A percentile compares a stretch with the other conserved stretches of the same genome.
These are phyloP conservation scores for Candida namnaoensis DNA, from an alignment of 805 yeast species.

Conservation along the genomic window DNA sequence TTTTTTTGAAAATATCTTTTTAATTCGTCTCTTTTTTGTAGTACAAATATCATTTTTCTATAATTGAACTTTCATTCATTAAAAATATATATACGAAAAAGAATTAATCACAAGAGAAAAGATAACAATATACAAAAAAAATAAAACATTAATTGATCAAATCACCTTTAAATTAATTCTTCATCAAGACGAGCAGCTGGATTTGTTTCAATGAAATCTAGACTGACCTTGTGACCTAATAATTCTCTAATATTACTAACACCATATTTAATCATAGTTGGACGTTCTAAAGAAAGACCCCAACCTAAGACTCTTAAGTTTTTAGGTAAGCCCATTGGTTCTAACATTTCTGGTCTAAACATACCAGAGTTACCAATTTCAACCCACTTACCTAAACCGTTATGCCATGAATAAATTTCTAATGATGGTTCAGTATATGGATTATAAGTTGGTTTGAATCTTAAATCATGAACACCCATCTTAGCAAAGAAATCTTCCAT, in stretches of 20 bases:
- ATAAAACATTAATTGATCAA: no score
- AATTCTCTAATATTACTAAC: constrained; percentile 94
- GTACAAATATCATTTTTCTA: no score
- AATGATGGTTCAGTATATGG: constrained; percentile 99
- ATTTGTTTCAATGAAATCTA: constrained; percentile 90
- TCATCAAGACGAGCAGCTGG: constrained; percentile 97
- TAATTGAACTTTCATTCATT: no score
- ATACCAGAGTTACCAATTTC: constrained; percentile 99
- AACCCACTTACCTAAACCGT: constrained; percentile 93
- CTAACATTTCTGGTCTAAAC: constrained; percentile 99
- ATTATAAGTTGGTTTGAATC: constrained; percentile 98
- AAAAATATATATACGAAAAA: no score
- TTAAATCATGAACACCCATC: constrained; percentile 93
- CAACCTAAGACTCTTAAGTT: constrained; percentile 92
- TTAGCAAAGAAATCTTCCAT: constrained; percentile 94
- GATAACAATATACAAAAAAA: no score
- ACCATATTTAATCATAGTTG: constrained; percentile 97
- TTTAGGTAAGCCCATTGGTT: constrained; percentile 95
- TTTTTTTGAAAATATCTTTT: no score
- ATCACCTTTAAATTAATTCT: constrained; percentile 26
- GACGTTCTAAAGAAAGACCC: constrained; percentile 96
- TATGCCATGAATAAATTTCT: constrained; percentile 96
- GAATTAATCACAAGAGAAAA: no score
- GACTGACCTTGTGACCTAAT: constrained; percentile 92
- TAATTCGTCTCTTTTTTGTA: no score